Evolutionary conservation across 352 stramenopile species (phyloP).

Genomic region (Globisporangium middletonii): DNA sequence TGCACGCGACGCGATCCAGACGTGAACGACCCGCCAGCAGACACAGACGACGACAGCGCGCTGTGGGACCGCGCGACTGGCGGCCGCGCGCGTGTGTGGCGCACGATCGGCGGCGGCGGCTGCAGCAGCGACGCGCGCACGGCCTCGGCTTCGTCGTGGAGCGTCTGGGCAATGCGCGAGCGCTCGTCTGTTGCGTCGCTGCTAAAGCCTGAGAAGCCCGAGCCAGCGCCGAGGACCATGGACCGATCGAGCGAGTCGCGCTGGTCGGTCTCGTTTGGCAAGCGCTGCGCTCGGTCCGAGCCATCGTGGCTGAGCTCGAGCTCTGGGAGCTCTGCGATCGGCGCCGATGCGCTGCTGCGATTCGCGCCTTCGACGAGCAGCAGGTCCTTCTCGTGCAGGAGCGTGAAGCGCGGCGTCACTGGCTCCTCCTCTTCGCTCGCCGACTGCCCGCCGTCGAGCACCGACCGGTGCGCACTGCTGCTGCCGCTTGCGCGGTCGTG

Average conservation of each 20-base stretch:
- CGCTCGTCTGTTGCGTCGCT: slow-evolving; percentile 4
- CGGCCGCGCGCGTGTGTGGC: slow-evolving; percentile 11
- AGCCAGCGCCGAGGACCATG: slow-evolving; percentile 32
- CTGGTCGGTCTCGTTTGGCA: background rate
- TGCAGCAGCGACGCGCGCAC: slow-evolving; percentile 4
- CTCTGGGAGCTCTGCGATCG: too few species aligned
- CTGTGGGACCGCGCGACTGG: slow-evolving; percentile 20
- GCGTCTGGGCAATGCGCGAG: slow-evolving; percentile 8
- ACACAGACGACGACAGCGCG: slow-evolving; percentile 8
- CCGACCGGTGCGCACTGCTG: background rate
- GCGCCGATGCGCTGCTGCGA: slow-evolving; percentile 2
- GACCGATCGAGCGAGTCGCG: slow-evolving; percentile 43
- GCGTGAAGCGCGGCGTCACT: slow-evolving; percentile 47
- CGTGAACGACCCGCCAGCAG: slow-evolving; percentile 6
- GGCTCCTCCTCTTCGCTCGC: slow-evolving; percentile 22
- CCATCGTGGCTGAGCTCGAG: too few species aligned
- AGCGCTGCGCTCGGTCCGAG: too few species aligned
- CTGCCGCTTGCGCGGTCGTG: too few species aligned
- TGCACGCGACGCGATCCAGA: slow-evolving; percentile 16
- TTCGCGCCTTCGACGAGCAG: slow-evolving; percentile 13
- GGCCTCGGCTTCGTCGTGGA: slow-evolving; percentile 6
- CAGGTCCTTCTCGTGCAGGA: slow-evolving; percentile 52
- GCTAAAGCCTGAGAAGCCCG: slow-evolving; percentile 27
- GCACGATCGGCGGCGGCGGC: slow-evolving; percentile 5
- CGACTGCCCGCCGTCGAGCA: slow-evolving; percentile 7